A percentile compares a stretch with the other conserved stretches of the same genome.
Evolutionary conservation across 176 grass and related monocot genomes (phyloP).

Genomic region (Puya raimondii): DNA sequence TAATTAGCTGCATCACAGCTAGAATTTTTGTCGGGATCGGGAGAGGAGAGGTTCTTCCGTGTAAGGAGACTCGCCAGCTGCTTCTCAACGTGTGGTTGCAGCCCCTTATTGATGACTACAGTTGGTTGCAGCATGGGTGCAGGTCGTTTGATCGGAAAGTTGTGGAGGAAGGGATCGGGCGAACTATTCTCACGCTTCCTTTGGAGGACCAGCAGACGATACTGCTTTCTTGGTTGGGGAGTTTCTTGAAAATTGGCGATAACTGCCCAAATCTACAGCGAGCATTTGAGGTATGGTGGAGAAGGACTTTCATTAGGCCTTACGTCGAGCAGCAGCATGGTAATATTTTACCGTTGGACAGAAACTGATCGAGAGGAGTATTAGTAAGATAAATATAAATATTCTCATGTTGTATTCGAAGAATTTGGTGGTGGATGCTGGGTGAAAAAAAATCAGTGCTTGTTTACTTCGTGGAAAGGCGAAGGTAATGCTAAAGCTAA

Average conservation of each 20-base stretch:
- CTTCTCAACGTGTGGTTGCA: conserved; percentile 68
- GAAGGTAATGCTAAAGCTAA: background rate
- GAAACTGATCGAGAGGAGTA: background rate
- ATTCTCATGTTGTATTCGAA: background rate
- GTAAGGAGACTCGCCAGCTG: conserved; percentile 47
- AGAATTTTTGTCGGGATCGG: conserved; percentile 58
- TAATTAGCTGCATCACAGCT: conserved; percentile 54
- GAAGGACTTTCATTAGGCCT: conserved; percentile 77
- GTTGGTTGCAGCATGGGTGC: conserved; percentile 70
- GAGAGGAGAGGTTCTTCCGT: conserved; percentile 51
- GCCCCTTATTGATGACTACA: conserved; percentile 73
- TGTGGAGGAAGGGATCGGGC: conserved; percentile 67
- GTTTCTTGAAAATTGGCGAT: conserved; percentile 61
- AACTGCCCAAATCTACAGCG: conserved; percentile 77
- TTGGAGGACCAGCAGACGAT: conserved; percentile 71
- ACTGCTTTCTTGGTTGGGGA: conserved; percentile 52
- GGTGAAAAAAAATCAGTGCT: background rate
- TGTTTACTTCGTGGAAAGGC: background rate
- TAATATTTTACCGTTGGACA: background rate
- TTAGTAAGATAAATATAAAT: background rate
- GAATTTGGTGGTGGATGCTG: background rate
- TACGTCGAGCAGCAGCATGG: conserved; percentile 46
- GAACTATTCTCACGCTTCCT: conserved; percentile 62
- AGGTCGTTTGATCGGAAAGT: conserved; percentile 59
- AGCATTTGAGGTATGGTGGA: conserved; percentile 93